Evolutionary conservation across 768 basidiomycete species (phyloP), one percentile per base, ranked within the genome.

Genomic region (Serendipita vermifera): DNA sequence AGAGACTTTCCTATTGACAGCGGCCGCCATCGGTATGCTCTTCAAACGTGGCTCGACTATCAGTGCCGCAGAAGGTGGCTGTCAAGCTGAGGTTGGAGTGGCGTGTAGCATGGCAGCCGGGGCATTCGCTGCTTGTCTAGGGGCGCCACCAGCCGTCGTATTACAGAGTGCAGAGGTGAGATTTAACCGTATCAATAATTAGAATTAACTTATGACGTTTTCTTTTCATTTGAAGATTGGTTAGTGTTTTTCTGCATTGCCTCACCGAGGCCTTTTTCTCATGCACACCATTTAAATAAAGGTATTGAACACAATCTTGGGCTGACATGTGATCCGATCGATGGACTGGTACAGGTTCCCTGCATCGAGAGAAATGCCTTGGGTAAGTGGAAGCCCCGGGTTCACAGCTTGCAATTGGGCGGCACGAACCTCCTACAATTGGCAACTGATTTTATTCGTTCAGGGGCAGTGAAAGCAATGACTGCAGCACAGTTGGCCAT

Each of bases 31-130:
- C 55, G 91, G 93, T 14, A 96, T 96, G 92, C 72, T 96, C 31
- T 94, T 91, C 74, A 97, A 98, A 67, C 80, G 93, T 58, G 91
- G 92, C n/a, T 90, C 89, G 59, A 94, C 93, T 1, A 96, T 97
- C 53, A 88, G 86, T 43, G 93, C 93, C 13, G 92, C 94, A 0
- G 94, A 98, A 69, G 93, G 93, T 17, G 91, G 68, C 9, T 94
- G 91, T 67, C 88, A 91, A 71, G 91, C 91, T 17, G 91, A 94
- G 72, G 93, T 98, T 3, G 93, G 93, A 67, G 94, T 97, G 38
- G 93, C 94, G 1, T 90, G 89, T 64, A 89, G 90, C 3, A 97
- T 97, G 94, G 94, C 92, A 0, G 84, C 84, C 55, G 91, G 84
- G 41, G 93, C 87, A 0, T 93, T 94, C 64, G 85, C 89, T 3